Conservation (phyloP, 306 rosid genomes). For the Gillenia trifoliata region DNA sequence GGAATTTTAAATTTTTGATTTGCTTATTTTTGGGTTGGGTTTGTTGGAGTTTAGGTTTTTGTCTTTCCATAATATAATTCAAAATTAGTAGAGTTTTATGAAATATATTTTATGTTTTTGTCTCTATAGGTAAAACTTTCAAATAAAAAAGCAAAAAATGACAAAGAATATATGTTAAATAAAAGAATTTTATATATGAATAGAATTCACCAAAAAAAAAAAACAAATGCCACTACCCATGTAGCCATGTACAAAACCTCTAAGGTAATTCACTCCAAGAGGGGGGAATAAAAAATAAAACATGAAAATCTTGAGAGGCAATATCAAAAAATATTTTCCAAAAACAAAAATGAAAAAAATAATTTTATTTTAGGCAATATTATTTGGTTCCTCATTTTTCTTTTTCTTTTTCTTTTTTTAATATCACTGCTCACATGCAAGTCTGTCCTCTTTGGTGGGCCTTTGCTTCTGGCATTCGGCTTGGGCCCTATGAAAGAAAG, state of each 20-base stretch:
- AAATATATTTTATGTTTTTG: no score
- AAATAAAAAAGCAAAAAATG: neutral
- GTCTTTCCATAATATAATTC: no score
- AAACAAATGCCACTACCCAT: constrained; percentile 37
- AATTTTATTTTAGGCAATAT: constrained; percentile 6
- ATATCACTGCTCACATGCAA: neutral
- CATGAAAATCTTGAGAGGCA: constrained; percentile 2
- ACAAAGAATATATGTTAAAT: constrained; percentile 25
- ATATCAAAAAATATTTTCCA: constrained; percentile 3
- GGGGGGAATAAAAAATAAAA: constrained; percentile 13
- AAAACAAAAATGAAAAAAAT: neutral
- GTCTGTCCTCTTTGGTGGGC: constrained; percentile 29
- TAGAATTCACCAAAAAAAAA: constrained; percentile 28
- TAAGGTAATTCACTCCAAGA: constrained; percentile 20
- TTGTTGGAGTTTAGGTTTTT: no score
- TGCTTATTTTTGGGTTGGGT: no score
- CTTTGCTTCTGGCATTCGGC: constrained; percentile 28
- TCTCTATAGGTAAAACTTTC: no score
- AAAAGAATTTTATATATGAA: constrained; percentile 61
- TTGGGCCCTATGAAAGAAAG: constrained; percentile 49
- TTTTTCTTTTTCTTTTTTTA: constrained; percentile 1
- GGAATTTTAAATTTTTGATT: no score
- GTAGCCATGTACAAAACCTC: constrained; percentile 62
- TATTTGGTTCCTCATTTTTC: constrained; percentile 5
- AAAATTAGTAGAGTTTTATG: no score